Conservation (phyloP, 768 basidiomycete species). For the Udeniomyces megalosporus region DNA sequence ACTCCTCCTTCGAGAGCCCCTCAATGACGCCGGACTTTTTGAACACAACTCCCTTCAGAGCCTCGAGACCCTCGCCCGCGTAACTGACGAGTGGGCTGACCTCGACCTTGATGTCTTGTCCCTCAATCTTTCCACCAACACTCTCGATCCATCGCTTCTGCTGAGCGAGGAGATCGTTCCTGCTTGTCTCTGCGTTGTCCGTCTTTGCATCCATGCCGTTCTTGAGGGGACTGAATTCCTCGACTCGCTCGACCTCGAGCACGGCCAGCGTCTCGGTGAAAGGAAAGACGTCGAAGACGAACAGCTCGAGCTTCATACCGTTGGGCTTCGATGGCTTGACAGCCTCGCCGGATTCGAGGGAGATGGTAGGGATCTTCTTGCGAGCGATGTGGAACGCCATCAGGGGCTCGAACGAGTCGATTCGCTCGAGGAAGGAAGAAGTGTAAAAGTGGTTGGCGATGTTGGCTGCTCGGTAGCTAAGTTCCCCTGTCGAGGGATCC, state of each 20-base stretch:
- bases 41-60: conserved; percentile 59
- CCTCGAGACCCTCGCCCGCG: conserved; percentile 76
- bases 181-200: conserved; percentile 80
- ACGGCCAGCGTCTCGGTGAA: conserved; percentile 52
- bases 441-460: conserved; percentile 99
- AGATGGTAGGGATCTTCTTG: conserved; percentile 84
- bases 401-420: conserved; percentile 65
- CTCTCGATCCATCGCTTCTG: conserved; percentile 65
- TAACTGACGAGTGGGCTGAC: conserved; percentile 76
- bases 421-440: conserved; percentile 56
- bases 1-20: not conserved
- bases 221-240: conserved; percentile 94
- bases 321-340: conserved; percentile 82
- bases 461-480: conserved; percentile 85
- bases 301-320: conserved; percentile 97
- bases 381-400: conserved; percentile 95
- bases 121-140: conserved; percentile 51
- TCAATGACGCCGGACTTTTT: conserved; percentile 47
- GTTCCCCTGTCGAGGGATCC: conserved; percentile 50
- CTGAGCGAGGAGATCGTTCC: conserved; percentile 73
- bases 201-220: conserved; percentile 85
- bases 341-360: conserved; percentile 46
- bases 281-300: conserved; percentile 98
- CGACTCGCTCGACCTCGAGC: conserved; percentile 66
- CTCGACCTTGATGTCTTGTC: conserved; percentile 69